Conservation (phyloP, 1,284 basidiomycete genomes). For the Ganoderma multipileum region DNA sequence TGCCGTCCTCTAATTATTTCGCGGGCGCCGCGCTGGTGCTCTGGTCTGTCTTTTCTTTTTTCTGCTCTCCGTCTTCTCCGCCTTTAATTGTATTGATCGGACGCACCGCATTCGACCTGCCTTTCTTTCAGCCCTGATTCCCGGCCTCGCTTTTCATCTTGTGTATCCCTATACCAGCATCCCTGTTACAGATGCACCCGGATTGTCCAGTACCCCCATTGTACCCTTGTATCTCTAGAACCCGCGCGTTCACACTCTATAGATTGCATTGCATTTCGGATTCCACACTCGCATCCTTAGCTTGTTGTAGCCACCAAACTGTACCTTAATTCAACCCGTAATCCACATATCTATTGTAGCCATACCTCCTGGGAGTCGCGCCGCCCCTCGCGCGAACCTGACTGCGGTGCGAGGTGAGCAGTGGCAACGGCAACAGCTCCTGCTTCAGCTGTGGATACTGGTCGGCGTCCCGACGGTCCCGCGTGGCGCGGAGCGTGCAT, state of each 20-base stretch:
- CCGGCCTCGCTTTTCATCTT: conserved; percentile 11
- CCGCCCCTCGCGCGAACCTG: background rate
- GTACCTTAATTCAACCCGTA: conserved; percentile 18
- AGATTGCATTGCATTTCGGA: conserved; percentile 16
- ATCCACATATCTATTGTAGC: conserved; percentile 23
- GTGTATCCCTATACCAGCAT: conserved; percentile 22
- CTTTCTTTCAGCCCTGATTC: conserved; percentile 2
- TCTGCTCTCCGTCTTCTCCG: conserved; percentile 7
- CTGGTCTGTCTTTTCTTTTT: conserved; percentile 6
- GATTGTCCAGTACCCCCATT: conserved; percentile 14
- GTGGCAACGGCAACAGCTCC: conserved; percentile 1
- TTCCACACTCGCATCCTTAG: background rate
- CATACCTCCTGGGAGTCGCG: background rate
- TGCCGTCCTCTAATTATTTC: conserved; percentile 25
- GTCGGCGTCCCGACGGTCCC: background rate
- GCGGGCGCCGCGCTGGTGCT: background rate
- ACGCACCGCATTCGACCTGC: conserved; percentile 15
- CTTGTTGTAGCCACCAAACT: conserved; percentile 19
- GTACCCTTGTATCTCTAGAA: conserved; percentile 32
- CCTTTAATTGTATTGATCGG: conserved; percentile 22
- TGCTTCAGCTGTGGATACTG: conserved; percentile 4
- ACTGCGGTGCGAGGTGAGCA: background rate
- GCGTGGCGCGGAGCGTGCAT: background rate
- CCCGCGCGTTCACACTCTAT: conserved; percentile 13
- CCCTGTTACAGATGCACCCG: conserved; percentile 12